phyloP scores from a whole-genome alignment of 108 stramenopile species.

The Skeletonema grethae region DNA sequence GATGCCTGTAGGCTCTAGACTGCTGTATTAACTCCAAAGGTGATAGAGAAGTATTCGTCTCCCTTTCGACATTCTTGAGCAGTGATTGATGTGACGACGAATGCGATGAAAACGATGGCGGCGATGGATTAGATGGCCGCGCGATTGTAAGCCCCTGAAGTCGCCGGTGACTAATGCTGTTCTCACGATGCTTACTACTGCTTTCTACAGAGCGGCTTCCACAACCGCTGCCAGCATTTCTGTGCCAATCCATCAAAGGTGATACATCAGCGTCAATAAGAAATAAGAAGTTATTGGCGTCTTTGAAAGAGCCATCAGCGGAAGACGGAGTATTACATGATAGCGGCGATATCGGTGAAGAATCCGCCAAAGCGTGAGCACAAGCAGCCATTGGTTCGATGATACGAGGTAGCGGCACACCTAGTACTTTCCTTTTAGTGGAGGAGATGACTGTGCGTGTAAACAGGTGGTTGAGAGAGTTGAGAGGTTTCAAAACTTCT shows the following conservation, averaged over 20 bases:
- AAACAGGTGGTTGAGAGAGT: no score
- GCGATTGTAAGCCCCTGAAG: neutral
- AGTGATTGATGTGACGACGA: neutral
- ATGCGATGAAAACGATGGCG: neutral
- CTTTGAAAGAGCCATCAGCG: neutral
- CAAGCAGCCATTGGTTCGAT: neutral
- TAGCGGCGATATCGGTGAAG: neutral
- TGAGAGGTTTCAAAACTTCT: no score
- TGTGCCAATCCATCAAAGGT: neutral
- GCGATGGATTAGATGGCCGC: slow-evolving; percentile 3
- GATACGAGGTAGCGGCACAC: no score
- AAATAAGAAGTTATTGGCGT: neutral
- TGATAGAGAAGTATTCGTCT: neutral
- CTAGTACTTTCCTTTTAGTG: no score
- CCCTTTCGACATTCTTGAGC: neutral
- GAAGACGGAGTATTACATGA: neutral
- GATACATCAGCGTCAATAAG: neutral
- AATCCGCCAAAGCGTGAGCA: neutral
- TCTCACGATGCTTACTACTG: neutral
- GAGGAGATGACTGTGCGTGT: no score
- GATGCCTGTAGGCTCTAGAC: slow-evolving; percentile 1
- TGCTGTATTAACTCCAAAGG: neutral
- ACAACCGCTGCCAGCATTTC: neutral
- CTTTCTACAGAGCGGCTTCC: neutral
- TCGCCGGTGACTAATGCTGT: neutral